Evolutionary conservation across 345 rosid species (phyloP), one percentile per base, ranked within the genome.

Genomic region (Populus tremula): DNA sequence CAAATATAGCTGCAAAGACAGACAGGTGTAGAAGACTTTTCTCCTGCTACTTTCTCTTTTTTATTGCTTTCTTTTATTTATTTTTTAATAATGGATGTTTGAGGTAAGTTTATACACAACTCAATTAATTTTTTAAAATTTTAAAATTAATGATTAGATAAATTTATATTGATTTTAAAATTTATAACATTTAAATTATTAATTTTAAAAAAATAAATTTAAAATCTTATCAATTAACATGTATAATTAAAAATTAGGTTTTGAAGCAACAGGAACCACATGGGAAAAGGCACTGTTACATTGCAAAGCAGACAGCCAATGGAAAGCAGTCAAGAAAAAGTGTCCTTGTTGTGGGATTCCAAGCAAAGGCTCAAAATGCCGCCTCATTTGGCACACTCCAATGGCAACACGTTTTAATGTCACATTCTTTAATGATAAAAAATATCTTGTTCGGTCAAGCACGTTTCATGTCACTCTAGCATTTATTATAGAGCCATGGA

Each of bases 401-500:
- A 69, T 70, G 21, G 3, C n/a, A 18, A 31, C 83, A 80, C 81
- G 82, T 82, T 78, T 72, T 39, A 5, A 61, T 62, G 18, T 2
- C n/a, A 6, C 36, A 3, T 2, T 20, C 21, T 7, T 76, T 27
- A 29, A 31, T 16, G 2, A 49, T 5, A n/a, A 43, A 56, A 29
- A 1, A 36, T 61, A 25, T 18, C 62, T 82, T 65, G 86, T 20
- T 67, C 27, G 80, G 88, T 83, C 88, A 81, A 81, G 63, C 87
- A 84, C 87, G 89, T 78, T 78, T 80, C 67, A 6, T 75, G 20
- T 12, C 21, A 4, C 10, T 0, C 8, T 35, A n/a, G 53, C 33
- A 45, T 27, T 16, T 11, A 20, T 16, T 23, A n/a, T 25, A 25
- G 14, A 38, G 23, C 49, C 29, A 21, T 23, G 14, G 16, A 56